These are phyloP conservation scores for Blastocystis sp. DNA, from an alignment of 352 stramenopile species.

Conservation along the genomic window DNA sequence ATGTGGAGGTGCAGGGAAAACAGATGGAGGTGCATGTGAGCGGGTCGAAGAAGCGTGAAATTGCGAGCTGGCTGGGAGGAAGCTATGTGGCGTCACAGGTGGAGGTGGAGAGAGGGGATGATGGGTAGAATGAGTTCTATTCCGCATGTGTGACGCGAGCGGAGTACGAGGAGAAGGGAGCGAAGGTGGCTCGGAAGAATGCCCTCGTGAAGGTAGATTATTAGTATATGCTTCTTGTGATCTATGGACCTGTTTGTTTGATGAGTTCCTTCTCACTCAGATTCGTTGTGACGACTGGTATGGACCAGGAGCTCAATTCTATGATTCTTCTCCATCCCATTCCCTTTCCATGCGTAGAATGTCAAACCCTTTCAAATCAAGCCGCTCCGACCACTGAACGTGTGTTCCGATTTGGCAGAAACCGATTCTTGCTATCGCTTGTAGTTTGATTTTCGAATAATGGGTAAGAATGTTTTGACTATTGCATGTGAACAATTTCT, in stretches of 20 bases:
- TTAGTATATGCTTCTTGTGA: neutral
- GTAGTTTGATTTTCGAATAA: conserved; percentile 3
- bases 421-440: neutral
- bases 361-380: neutral
- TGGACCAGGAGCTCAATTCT: too few relatives aligned
- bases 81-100: conserved; percentile 68
- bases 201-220: conserved; percentile 17
- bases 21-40: conserved; percentile 47
- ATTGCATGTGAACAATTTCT: neutral
- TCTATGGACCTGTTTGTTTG: neutral
- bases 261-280: too few relatives aligned
- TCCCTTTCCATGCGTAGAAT: neutral
- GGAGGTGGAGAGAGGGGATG: conserved; percentile 62
- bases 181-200: conserved; percentile 58
- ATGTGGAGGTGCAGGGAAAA: conserved; percentile 26
- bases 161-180: conserved; percentile 87
- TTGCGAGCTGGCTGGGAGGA: conserved; percentile 10
- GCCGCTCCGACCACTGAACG: neutral
- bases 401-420: neutral
- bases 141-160: conserved; percentile 85
- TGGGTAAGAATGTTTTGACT: neutral
- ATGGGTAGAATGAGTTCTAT: conserved; percentile 74
- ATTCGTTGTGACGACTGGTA: too few relatives aligned
- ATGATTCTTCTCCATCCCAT: neutral
- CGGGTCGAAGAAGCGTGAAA: conserved; percentile 62